These are phyloP conservation scores for Sphagnum fallax DNA, from an alignment of 228 moss, liverwort and hornwort genomes.

Conservation along the genomic window DNA sequence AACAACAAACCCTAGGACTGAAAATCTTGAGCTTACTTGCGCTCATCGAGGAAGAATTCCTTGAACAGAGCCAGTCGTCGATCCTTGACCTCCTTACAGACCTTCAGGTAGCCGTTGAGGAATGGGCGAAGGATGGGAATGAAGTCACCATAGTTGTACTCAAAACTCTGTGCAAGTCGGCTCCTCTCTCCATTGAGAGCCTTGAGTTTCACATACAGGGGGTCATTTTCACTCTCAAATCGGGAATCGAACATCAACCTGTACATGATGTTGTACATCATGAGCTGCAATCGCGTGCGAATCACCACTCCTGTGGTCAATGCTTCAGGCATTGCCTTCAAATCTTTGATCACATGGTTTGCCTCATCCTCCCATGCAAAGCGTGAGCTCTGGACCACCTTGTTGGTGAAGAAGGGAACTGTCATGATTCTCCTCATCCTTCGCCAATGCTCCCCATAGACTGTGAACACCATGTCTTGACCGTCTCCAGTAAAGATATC, in stretches of 20 bases:
- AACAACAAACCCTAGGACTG: neutral
- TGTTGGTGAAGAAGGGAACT: conserved; percentile 77
- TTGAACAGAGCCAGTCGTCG: conserved; percentile 68
- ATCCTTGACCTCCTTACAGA: conserved; percentile 71
- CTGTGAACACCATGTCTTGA: conserved; percentile 83
- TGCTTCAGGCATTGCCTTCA: conserved; percentile 52
- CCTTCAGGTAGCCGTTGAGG: conserved; percentile 55
- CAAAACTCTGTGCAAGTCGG: conserved; percentile 71
- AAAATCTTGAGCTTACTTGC: conserved; percentile 39
- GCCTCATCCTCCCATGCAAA: conserved; percentile 73
- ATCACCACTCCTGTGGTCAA: conserved; percentile 64
- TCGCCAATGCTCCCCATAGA: conserved; percentile 86
- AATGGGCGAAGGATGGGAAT: conserved; percentile 78
- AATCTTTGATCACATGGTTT: conserved; percentile 48
- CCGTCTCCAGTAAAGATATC: conserved; percentile 82
- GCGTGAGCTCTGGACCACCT: conserved; percentile 65
- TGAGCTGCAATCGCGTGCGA: conserved; percentile 64
- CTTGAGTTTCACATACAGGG: conserved; percentile 56
- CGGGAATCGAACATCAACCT: conserved; percentile 72
- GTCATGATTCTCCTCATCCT: conserved; percentile 84
- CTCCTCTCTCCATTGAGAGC: conserved; percentile 71
- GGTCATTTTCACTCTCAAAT: conserved; percentile 63
- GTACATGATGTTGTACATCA: conserved; percentile 94
- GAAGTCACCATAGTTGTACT: conserved; percentile 83
- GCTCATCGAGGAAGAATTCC: conserved; percentile 61